A percentile compares a stretch with the other conserved stretches of the same genome.
Evolutionary conservation across 495 filamentous ascomycete genomes (phyloP).

Genomic region (Alectoria sarmentosa): DNA sequence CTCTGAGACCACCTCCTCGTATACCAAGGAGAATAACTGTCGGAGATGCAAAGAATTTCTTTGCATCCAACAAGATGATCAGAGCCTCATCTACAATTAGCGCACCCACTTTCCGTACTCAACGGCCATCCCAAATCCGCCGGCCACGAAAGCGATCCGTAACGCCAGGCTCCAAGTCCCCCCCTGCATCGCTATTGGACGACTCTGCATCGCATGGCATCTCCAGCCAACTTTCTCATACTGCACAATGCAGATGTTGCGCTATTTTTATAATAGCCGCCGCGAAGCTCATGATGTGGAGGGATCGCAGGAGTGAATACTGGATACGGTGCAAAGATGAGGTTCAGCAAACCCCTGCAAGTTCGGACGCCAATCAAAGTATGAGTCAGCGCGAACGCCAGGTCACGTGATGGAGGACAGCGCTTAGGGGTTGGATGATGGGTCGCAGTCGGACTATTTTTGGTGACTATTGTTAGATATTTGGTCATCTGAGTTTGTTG

Average conservation of each 20-base stretch:
- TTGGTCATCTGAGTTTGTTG: neutral
- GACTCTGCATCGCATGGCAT: neutral
- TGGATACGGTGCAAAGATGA: conserved; percentile 10
- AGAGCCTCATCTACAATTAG: conserved; percentile 12
- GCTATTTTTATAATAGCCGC: conserved; percentile 17
- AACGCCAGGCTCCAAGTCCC: conserved; percentile 3
- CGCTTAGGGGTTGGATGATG: conserved; percentile 8
- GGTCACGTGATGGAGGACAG: conserved; percentile 10
- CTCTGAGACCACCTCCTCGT: neutral
- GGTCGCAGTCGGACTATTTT: neutral
- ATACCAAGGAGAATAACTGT: neutral
- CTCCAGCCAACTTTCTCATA: too few relatives aligned
- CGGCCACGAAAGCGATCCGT: neutral
- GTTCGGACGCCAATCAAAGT: conserved; percentile 10
- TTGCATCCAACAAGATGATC: neutral
- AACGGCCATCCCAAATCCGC: neutral
- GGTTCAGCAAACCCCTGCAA: conserved; percentile 6
- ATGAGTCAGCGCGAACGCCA: conserved; percentile 11
- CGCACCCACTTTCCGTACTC: neutral
- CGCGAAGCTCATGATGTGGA: neutral
- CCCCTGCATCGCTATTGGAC: neutral
- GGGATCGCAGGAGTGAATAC: conserved; percentile 1
- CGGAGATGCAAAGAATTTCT: neutral
- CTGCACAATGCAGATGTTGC: neutral
- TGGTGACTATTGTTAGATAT: neutral